A percentile compares a stretch with the other conserved stretches of the same genome.
These are phyloP conservation scores for Pisolithus sp. DNA, from an alignment of 768 basidiomycete genomes.

Conservation along the genomic window DNA sequence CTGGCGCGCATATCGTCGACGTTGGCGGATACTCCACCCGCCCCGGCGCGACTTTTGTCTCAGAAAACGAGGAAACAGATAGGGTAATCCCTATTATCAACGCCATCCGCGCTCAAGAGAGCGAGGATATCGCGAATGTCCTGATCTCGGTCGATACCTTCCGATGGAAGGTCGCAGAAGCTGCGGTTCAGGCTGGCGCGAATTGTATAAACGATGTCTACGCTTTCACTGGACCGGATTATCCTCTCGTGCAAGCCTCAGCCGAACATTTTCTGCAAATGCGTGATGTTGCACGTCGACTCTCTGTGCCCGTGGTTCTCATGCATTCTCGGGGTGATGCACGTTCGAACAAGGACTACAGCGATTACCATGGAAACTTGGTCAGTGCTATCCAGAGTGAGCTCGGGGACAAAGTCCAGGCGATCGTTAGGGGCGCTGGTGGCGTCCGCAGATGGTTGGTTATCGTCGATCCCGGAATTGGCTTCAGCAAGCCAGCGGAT, in stretches of 20 bases:
- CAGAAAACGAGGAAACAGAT: constrained; percentile 58
- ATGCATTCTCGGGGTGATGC: constrained; percentile 95
- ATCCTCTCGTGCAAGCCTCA: constrained; percentile 27
- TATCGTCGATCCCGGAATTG: constrained; percentile 86
- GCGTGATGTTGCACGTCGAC: constrained; percentile 56
- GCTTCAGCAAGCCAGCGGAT: constrained; percentile 83
- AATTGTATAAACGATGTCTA: constrained; percentile 93
- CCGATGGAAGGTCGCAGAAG: constrained; percentile 58
- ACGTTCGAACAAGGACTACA: constrained; percentile 63
- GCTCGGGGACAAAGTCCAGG: constrained; percentile 60
- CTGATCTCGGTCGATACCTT: constrained; percentile 26
- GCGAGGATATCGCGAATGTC: constrained; percentile 4
- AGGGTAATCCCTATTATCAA: constrained; percentile 70
- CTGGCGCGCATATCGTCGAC: constrained; percentile 77
- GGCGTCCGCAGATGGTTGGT: constrained; percentile 86
- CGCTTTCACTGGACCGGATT: constrained; percentile 64
- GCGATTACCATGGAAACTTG: constrained; percentile 41
- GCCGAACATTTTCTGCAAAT: constrained; percentile 47
- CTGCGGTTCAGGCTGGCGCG: constrained; percentile 74
- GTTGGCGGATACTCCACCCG: constrained; percentile 93
- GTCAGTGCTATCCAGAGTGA: constrained; percentile 66
- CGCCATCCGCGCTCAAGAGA: constrained; percentile 41
- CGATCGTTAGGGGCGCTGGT: constrained; percentile 56
- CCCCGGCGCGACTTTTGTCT: constrained; percentile 67
- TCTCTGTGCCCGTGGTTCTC: constrained; percentile 74